Conservation (phyloP, 129 eudicot genomes). For the Artemisia annua region DNA sequence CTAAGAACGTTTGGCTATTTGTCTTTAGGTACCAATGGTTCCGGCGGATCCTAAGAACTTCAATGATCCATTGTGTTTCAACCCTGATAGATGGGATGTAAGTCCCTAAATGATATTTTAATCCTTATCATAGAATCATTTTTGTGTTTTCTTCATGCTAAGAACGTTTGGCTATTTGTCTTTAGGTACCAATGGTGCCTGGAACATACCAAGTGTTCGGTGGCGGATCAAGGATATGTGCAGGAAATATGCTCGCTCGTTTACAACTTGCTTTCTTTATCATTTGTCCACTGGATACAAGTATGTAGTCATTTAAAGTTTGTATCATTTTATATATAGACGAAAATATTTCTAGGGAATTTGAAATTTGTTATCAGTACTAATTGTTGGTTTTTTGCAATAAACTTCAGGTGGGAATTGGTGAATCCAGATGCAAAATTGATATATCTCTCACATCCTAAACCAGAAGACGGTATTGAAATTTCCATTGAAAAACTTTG, state of each 20-base stretch:
- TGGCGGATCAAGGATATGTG: slow-evolving; percentile 45
- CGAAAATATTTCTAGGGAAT: background rate
- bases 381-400: background rate
- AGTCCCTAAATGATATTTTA: slow-evolving; percentile 15
- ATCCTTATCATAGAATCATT: background rate
- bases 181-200: slow-evolving; percentile 27
- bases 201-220: slow-evolving; percentile 48
- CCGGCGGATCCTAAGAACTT: slow-evolving; percentile 51
- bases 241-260: slow-evolving; percentile 55
- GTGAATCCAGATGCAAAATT: slow-evolving; percentile 56
- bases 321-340: background rate
- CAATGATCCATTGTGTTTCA: slow-evolving; percentile 44
- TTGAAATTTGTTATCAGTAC: background rate
- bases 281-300: slow-evolving; percentile 45
- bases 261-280: slow-evolving; percentile 46
- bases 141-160: background rate
- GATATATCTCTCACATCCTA: slow-evolving; percentile 55
- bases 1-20: background rate
- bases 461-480: slow-evolving; percentile 55
- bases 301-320: slow-evolving; percentile 21
- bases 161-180: background rate
- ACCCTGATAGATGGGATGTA: slow-evolving; percentile 64
- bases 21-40: too few species aligned
- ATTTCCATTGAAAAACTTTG: slow-evolving; percentile 30
- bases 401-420: slow-evolving; percentile 52